Evolutionary conservation across 1,139 yeast species (phyloP), one percentile per base, ranked within the genome.

Genomic region (Protomyces pachydermus): DNA sequence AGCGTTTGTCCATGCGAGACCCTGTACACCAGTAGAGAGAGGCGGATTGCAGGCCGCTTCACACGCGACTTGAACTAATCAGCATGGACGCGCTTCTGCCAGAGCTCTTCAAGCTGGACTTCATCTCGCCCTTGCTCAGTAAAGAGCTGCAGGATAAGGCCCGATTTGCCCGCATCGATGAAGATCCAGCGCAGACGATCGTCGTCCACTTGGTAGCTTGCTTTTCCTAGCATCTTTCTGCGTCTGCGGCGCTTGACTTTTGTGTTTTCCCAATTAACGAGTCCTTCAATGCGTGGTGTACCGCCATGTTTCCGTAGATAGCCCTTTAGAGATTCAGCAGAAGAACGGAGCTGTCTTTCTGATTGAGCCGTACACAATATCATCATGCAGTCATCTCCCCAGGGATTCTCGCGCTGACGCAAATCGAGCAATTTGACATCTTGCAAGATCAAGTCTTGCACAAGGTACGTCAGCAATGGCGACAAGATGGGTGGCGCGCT

Each of bases 321-420:
- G 25, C 62, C 56, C 23, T 58, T 58, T 32, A 58, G 54, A 3
- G 62, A 58, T 38, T 58, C 62, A 3, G 62, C 62, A 12, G 62
- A 51, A 12, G 56, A 50, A 18, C 62, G 38, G 10, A 58, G 37
- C 34, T 58, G 62, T 32, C 62, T 25, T 34, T 58, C 62, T 18
- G 56, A 51, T 14, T 50, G 38, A 12, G 62, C 62, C 3, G 62
- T 58, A 34, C 55, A 52, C 12, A 58, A 35, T 6, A 58, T 34
- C 62, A 58, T 58, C 34, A 58, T 53, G 3, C 56, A 51, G n/a
- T 52, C 62, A 23, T 38, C 54, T 9, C 62, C 62, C 62, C 62
- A 58, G 3, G 62, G 62, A 32, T 58, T 58, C 25, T 58, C 62
- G 10, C 45, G 38, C 9, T 45, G 51, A 5, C 62, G 62, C 39